Evolutionary conservation across 305 asterid genomes (phyloP).

Genomic region (Nicotiana rustica): DNA sequence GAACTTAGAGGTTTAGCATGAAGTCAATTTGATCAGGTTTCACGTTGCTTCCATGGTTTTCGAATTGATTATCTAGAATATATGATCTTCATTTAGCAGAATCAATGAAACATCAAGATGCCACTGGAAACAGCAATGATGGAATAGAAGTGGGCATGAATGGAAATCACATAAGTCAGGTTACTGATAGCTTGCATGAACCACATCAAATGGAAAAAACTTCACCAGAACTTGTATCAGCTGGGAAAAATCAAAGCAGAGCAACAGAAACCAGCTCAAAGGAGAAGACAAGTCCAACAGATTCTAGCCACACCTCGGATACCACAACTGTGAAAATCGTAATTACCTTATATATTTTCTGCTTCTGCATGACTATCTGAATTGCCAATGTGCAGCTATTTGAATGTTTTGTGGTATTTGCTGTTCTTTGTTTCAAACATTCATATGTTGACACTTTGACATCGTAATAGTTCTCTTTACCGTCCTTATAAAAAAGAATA

Average conservation of each 20-base stretch:
- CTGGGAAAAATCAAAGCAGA: conserved; percentile 39
- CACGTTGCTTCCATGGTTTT: conserved; percentile 27
- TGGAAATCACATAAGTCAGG: conserved; percentile 63
- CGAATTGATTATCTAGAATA: conserved; percentile 32
- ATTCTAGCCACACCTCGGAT: conserved; percentile 44
- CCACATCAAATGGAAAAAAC: conserved; percentile 40
- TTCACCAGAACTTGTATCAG: conserved; percentile 40
- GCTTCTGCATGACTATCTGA: conserved; percentile 25
- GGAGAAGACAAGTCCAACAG: conserved; percentile 41
- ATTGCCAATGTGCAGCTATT: conserved; percentile 17
- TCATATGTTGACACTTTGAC: neutral
- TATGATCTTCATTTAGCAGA: conserved; percentile 45
- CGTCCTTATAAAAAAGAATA: too few relatives aligned
- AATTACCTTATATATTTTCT: conserved; percentile 26
- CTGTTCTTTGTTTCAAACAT: conserved; percentile 27
- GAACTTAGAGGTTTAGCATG: conserved; percentile 1
- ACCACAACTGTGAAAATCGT: conserved; percentile 48
- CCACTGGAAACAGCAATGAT: conserved; percentile 34
- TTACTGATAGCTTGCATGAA: conserved; percentile 47
- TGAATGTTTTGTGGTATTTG: conserved; percentile 8
- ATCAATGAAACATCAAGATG: conserved; percentile 49
- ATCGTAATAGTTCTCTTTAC: neutral
- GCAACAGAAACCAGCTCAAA: conserved; percentile 37
- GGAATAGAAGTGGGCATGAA: conserved; percentile 40
- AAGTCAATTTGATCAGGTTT: neutral